Base-by-base conservation (phyloP, 371 early-diverging fungal genomes). In the Mortierella sp. region DNA sequence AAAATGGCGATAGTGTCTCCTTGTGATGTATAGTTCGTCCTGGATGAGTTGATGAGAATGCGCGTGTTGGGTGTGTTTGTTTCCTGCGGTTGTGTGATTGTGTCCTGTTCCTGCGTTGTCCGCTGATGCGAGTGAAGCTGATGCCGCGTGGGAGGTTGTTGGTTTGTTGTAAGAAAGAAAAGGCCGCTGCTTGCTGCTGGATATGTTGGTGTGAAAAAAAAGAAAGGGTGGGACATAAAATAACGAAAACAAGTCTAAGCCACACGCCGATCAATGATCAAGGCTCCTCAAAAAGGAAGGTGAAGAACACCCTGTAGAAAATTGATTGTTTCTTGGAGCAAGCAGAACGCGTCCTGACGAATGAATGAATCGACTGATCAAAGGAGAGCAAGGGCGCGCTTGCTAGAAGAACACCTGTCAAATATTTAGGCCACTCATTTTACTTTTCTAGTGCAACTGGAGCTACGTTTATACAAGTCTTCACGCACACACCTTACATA, bases 1-100 rank as follows among this genome's bases (percentile, higher is more conserved):
- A 67, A 59, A 67, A 67, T 21, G 67, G 34, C 43, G 67, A 61
- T 61, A 34, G 64, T 61, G 64, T 59, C 43, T 67, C 67, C 43
- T 40, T 37, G 13, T 54, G 43, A 67, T 40, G 67, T 67, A 40
- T 40, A 34, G 31, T 59, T 5, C 14, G 16, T 5, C 31, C 19
- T 34, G 9, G 4, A 1, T 50, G 50, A 14, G 19, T 61, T 59
- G 61, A 6, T 61, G 61, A 8, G 31, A 40, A 40, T 67, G 67
- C 21, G 24, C 1, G 67, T 10, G 48, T 37, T 37, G 24, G 5
- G 14, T 64, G 14, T 28, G 34, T 16, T 59, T 14, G 13, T 61
- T 31, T 61, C 14, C 31, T 61, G 61, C 1, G 24, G 9, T 34
- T 16, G 28, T 34, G 40, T 40, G 21, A 10, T 67, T 40, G 43